Conservation (phyloP, 495 filamentous ascomycete genomes). For the Tuber aestivum region DNA sequence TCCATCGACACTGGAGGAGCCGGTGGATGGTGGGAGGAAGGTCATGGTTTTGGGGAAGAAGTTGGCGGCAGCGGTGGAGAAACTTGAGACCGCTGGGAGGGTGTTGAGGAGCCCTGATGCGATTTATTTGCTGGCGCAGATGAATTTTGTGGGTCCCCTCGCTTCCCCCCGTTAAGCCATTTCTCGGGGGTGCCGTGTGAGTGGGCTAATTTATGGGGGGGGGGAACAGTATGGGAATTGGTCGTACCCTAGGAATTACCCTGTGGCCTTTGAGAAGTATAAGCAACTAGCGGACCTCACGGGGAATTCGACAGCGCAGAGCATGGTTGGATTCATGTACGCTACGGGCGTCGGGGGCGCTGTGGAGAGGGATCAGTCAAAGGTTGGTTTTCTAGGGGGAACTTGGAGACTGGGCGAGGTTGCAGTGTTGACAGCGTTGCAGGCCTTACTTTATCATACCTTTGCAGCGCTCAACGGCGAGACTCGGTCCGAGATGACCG, state of each 20-base stretch:
- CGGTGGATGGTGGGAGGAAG: conserved; percentile 22
- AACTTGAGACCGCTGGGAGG: conserved; percentile 68
- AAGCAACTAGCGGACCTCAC: conserved; percentile 65
- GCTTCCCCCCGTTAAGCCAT: background rate
- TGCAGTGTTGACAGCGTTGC: conserved; percentile 11
- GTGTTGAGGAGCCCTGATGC: conserved; percentile 80
- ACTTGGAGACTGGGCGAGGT: background rate
- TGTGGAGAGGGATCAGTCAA: conserved; percentile 83
- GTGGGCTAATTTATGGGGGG: conserved; percentile 15
- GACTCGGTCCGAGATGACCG: conserved; percentile 85
- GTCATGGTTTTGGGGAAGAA: conserved; percentile 31
- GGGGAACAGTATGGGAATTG: conserved; percentile 68
- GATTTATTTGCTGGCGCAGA: conserved; percentile 81
- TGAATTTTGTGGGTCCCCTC: conserved; percentile 61
- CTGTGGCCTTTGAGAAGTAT: conserved; percentile 75
- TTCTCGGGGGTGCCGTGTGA: conserved; percentile 8
- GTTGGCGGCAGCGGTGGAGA: conserved; percentile 54
- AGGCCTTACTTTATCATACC: conserved; percentile 82
- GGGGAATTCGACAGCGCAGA: conserved; percentile 85
- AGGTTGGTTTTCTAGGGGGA: conserved; percentile 40
- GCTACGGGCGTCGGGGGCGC: conserved; percentile 80
- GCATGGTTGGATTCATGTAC: conserved; percentile 96
- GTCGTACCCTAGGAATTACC: conserved; percentile 77
- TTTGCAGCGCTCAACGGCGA: conserved; percentile 83
- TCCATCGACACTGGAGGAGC: conserved; percentile 31